These are phyloP conservation scores for Pisolithus marmoratus DNA, from an alignment of 768 basidiomycete genomes.

Conservation along the genomic window DNA sequence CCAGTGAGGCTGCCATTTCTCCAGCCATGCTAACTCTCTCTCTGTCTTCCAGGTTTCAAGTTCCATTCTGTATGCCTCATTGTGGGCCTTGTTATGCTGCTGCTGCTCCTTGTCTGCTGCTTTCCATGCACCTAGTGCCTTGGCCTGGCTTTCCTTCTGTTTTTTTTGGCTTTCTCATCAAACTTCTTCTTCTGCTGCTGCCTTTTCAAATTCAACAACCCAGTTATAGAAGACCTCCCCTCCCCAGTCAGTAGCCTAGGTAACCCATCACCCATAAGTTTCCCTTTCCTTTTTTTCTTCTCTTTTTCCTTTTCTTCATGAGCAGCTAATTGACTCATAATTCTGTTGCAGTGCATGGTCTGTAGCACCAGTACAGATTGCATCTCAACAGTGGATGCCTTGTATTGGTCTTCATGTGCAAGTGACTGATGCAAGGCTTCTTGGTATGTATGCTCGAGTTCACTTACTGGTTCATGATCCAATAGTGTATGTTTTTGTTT, in stretches of 20 bases:
- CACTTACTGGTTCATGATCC: neutral
- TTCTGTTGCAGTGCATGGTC: slow-evolving; percentile 7
- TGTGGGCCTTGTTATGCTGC: too few relatives aligned
- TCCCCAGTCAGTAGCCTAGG: slow-evolving; percentile 18
- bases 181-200: too few relatives aligned
- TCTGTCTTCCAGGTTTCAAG: too few relatives aligned
- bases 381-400: slow-evolving; percentile 5
- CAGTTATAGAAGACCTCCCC: slow-evolving; percentile 13
- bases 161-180: too few relatives aligned
- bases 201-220: slow-evolving; percentile 4
- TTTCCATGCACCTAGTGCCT: too few relatives aligned
- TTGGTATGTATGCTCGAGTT: neutral
- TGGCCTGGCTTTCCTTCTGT: too few relatives aligned
- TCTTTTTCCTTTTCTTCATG: slow-evolving; percentile 10
- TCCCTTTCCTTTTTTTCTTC: slow-evolving; percentile 6
- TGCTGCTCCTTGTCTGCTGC: too few relatives aligned
- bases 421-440: neutral
- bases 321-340: slow-evolving; percentile 11
- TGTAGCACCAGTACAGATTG: slow-evolving; percentile 13
- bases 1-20: too few relatives aligned
- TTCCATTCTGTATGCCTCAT: too few relatives aligned
- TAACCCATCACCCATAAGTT: slow-evolving; percentile 15
- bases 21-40: too few relatives aligned
- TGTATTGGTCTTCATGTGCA: neutral
- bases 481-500: neutral